A percentile compares a stretch with the other conserved stretches of the same genome.
phyloP scores from a whole-genome alignment of 2,329 filamentous ascomycete species.

The Ophiostoma sp. region DNA sequence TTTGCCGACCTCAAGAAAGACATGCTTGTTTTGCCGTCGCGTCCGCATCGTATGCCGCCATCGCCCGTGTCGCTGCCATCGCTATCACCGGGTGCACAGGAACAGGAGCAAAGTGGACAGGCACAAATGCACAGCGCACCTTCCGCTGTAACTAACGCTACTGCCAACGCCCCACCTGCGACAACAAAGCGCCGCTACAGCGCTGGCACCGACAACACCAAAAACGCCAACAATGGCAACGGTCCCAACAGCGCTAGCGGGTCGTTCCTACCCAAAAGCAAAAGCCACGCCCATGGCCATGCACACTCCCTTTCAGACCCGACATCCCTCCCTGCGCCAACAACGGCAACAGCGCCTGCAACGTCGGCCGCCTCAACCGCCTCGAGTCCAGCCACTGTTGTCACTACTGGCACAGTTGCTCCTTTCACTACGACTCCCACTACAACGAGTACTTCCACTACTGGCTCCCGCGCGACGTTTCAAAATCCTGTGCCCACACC shows the following conservation, averaged over 20 bases:
- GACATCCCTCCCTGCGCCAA: conserved; percentile 8
- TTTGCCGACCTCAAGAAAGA: conserved; percentile 51
- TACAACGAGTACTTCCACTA: neutral
- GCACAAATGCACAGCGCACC: conserved; percentile 12
- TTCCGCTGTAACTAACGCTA: conserved; percentile 20
- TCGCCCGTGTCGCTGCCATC: conserved; percentile 43
- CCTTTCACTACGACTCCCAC: too few species aligned
- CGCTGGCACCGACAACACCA: conserved; percentile 13
- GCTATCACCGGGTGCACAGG: neutral
- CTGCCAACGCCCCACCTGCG: conserved; percentile 15
- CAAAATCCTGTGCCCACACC: conserved; percentile 13
- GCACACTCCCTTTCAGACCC: neutral
- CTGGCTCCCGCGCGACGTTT: conserved; percentile 24
- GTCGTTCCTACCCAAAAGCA: neutral
- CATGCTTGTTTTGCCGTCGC: conserved; percentile 38
- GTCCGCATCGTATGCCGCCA: conserved; percentile 42
- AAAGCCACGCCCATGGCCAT: conserved; percentile 13
- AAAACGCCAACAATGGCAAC: neutral
- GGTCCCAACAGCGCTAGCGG: neutral
- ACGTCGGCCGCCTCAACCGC: neutral
- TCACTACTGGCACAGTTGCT: neutral
- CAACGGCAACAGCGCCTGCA: conserved; percentile 9
- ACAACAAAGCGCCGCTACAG: conserved; percentile 18
- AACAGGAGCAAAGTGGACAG: neutral
- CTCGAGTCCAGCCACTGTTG: conserved; percentile 18